A percentile compares a stretch with the other conserved stretches of the same genome.
Evolutionary conservation across 2,329 filamentous ascomycete species (phyloP).

Genomic region (Metarhizium robertsii): DNA sequence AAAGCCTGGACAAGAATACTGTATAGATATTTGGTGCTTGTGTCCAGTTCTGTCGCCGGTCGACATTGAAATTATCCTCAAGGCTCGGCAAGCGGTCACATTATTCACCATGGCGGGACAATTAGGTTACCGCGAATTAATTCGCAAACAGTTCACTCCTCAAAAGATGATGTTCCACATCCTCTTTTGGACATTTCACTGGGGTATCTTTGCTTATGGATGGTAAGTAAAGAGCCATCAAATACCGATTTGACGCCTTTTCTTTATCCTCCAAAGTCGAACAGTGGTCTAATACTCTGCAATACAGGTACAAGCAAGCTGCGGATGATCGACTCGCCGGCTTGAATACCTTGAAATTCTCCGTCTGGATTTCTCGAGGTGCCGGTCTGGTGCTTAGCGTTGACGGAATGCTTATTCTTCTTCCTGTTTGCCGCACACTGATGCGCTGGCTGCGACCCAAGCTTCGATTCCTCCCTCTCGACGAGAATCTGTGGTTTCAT

Average conservation of each 20-base stretch:
- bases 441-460: conserved; percentile 80
- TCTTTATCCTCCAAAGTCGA: no score
- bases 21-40: background rate
- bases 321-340: conserved; percentile 57
- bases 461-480: conserved; percentile 79
- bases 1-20: background rate
- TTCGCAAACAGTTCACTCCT: conserved; percentile 57
- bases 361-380: conserved; percentile 93
- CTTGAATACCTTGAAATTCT: conserved; percentile 75
- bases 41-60: conserved; percentile 37
- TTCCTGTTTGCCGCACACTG: conserved; percentile 91
- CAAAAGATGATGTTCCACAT: conserved; percentile 71
- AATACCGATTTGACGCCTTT: background rate
- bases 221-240: conserved; percentile 50
- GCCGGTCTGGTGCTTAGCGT: conserved; percentile 78
- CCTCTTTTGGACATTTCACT: conserved; percentile 72
- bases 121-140: conserved; percentile 31
- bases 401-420: conserved; percentile 77
- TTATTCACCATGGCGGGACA: conserved; percentile 24
- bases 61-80: conserved; percentile 35
- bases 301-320: conserved; percentile 66
- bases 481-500: conserved; percentile 96
- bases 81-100: conserved; percentile 2
- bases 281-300: background rate
- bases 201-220: conserved; percentile 70